A percentile compares a stretch with the other conserved stretches of the same genome.
Evolutionary conservation across 305 asterid species (phyloP).

Genomic region (Solanum hybrid): DNA sequence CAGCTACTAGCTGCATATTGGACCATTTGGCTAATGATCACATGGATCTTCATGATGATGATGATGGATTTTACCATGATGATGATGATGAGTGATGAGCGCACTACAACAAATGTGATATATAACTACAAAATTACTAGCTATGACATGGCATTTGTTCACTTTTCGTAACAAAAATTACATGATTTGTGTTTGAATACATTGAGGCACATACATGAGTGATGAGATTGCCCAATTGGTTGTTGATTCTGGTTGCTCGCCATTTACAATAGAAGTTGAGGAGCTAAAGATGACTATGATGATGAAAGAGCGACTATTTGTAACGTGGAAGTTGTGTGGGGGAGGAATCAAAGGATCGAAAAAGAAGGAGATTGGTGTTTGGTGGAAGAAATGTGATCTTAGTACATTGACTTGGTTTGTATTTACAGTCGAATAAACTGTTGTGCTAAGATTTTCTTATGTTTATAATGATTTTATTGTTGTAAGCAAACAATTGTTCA

Average conservation of each 20-base stretch:
- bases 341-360: slow-evolving; percentile 11
- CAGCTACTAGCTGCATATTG: slow-evolving; percentile 41
- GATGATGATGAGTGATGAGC: background rate
- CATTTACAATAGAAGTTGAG: background rate
- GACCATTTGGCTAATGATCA: slow-evolving; percentile 29
- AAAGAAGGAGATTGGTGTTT: slow-evolving; percentile 32
- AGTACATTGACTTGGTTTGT: background rate
- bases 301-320: slow-evolving; percentile 32
- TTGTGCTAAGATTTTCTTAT: background rate
- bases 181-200: background rate
- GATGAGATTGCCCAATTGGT: background rate
- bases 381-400: background rate
- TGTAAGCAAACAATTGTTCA: background rate
- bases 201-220: background rate
- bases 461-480: background rate
- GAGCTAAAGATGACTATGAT: background rate
- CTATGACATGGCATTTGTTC: no score
- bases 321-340: slow-evolving; percentile 43
- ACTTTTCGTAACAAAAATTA: background rate
- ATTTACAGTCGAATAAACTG: background rate
- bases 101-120: background rate
- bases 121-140: background rate
- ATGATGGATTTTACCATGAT: slow-evolving; percentile 1
- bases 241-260: background rate
- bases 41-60: background rate